Conservation (phyloP, 257 asterid species). For the Buddleja alternifolia region DNA sequence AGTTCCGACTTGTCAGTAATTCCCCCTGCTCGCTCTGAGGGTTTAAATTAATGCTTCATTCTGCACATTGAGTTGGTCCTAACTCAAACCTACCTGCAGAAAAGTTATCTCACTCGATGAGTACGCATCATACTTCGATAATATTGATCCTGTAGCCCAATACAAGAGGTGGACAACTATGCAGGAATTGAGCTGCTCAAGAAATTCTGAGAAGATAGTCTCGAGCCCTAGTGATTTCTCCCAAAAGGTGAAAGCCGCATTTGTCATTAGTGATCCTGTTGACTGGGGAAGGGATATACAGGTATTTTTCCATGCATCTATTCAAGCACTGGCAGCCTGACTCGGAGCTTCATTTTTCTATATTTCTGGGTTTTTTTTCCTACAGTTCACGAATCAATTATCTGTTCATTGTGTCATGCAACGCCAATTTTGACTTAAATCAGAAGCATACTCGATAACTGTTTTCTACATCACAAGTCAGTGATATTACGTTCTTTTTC, state of each 20-base stretch:
- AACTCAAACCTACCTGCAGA: slow-evolving; percentile 39
- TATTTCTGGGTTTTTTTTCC: background rate
- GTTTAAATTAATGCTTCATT: background rate
- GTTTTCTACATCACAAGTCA: too few relatives aligned
- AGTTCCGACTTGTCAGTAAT: slow-evolving; percentile 20
- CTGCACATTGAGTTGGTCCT: slow-evolving; percentile 11
- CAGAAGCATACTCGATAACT: background rate
- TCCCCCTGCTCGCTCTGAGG: background rate
- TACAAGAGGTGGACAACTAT: slow-evolving; percentile 57
- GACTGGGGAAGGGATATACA: slow-evolving; percentile 78
- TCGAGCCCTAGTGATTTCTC: slow-evolving; percentile 26
- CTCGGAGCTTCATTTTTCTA: too few relatives aligned
- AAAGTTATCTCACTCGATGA: slow-evolving; percentile 63
- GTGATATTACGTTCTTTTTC: too few relatives aligned
- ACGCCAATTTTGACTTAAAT: background rate
- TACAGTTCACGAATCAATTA: background rate
- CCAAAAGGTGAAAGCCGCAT: slow-evolving; percentile 54
- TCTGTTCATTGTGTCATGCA: too few relatives aligned
- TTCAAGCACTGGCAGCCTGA: background rate
- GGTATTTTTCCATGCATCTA: slow-evolving; percentile 31
- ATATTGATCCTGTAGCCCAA: slow-evolving; percentile 67
- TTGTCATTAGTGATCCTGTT: slow-evolving; percentile 68
- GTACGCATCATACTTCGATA: slow-evolving; percentile 50
- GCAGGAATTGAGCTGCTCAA: slow-evolving; percentile 30
- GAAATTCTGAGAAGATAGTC: slow-evolving; percentile 27